These are phyloP conservation scores for Panus rudis DNA, from an alignment of 768 basidiomycete genomes.

Conservation along the genomic window DNA sequence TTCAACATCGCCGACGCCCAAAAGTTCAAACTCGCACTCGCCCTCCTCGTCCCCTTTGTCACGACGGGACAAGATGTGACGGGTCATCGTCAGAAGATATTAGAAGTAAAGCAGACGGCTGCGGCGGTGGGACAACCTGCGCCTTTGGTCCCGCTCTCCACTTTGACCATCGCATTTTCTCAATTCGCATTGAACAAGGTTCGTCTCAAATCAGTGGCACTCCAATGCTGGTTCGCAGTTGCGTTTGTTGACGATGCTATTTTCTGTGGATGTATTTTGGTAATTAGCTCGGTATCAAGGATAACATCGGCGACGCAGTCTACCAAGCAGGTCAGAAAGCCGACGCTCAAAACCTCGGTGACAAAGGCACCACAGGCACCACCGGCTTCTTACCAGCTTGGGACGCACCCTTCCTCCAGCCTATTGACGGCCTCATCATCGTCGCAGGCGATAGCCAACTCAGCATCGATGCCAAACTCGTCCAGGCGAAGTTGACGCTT, in stretches of 20 bases:
- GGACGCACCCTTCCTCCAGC: constrained; percentile 12
- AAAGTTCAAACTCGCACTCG: constrained; percentile 13
- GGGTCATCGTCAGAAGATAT: too few species aligned
- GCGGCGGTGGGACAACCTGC: too few species aligned
- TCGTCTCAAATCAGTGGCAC: too few species aligned
- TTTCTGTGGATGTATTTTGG: background rate
- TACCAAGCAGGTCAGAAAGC: constrained; percentile 14
- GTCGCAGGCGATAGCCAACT: constrained; percentile 13
- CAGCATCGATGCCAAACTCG: constrained; percentile 7
- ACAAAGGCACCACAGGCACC: constrained; percentile 12
- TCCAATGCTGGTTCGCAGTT: too few species aligned
- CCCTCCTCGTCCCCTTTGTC: constrained; percentile 5
- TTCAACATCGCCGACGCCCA: constrained; percentile 18
- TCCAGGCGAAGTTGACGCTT: too few species aligned
- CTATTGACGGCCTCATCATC: constrained; percentile 19
- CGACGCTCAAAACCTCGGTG: constrained; percentile 15
- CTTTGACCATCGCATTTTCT: constrained; percentile 18
- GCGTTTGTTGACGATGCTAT: too few species aligned
- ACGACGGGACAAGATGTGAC: too few species aligned
- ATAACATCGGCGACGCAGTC: constrained; percentile 12
- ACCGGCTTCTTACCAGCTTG: too few species aligned
- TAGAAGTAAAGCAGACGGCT: too few species aligned
- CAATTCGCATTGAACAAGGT: too few species aligned
- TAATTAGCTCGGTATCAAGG: constrained; percentile 12
- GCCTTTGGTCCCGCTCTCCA: constrained; percentile 15